A percentile compares a stretch with the other conserved stretches of the same genome.
These are phyloP conservation scores for Malbranchea cinnamomea DNA, from an alignment of 2,329 filamentous ascomycete genomes.

Conservation along the genomic window DNA sequence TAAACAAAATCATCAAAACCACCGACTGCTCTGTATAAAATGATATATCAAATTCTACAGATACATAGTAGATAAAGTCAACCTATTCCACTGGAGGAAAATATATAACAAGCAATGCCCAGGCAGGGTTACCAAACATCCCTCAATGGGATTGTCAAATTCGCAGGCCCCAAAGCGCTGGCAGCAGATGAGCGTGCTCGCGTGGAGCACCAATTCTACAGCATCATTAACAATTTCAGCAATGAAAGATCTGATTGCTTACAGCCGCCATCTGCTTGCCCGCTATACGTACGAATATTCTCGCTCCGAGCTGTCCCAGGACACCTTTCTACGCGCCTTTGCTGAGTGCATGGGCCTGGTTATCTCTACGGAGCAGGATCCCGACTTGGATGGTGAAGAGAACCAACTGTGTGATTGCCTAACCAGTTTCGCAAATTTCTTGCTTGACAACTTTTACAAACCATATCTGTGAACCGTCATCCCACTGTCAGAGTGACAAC, in stretches of 20 bases:
- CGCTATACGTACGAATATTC: slow-evolving; percentile 12
- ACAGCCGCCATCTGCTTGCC: slow-evolving; percentile 7
- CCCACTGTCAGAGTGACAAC: neutral
- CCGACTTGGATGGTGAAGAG: slow-evolving; percentile 1
- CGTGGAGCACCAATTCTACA: slow-evolving; percentile 3
- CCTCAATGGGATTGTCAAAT: slow-evolving; percentile 5
- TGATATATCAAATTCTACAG: too few relatives aligned
- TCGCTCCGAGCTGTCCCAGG: slow-evolving; percentile 10
- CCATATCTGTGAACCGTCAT: slow-evolving; percentile 6
- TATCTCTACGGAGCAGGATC: slow-evolving; percentile 3
- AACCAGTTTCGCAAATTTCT: slow-evolving; percentile 8
- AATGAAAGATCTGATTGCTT: too few relatives aligned
- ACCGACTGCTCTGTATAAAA: too few relatives aligned
- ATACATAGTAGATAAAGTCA: too few relatives aligned
- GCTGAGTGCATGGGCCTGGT: slow-evolving; percentile 5
- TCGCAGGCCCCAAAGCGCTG: neutral
- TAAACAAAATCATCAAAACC: too few relatives aligned
- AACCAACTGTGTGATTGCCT: slow-evolving; percentile 2
- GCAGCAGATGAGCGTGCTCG: slow-evolving; percentile 1
- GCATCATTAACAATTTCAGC: slow-evolving; percentile 5
- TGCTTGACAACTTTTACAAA: slow-evolving; percentile 11
- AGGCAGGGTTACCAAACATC: slow-evolving; percentile 5
- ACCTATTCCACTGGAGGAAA: too few relatives aligned
- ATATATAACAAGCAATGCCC: too few relatives aligned
- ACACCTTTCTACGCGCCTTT: slow-evolving; percentile 8